Evolutionary conservation across 371 early-diverging fungal genomes (phyloP), one percentile per base, ranked within the genome.

Genomic region (Coemansia sp.): DNA sequence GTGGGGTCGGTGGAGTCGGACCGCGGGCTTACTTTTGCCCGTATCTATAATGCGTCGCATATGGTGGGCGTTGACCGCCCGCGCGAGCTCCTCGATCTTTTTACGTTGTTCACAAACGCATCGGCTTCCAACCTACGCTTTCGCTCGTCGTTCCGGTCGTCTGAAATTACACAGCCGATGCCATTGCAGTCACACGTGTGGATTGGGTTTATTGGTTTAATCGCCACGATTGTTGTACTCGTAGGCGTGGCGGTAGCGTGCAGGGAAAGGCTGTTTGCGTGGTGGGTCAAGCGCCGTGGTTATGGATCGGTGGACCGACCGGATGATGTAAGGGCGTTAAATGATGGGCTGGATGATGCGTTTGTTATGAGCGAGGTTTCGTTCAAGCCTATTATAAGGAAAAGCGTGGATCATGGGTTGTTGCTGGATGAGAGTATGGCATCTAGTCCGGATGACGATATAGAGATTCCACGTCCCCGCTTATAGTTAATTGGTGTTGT

Each of bases 31-130:
- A 84, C 83, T 2, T 83, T 84, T 30, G 75, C 80, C 26, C 69
- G 79, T 3, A 58, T 83, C n/a, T 25, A 59, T 56, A 59, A 78
- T 26, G 80, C 78, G 5, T 80, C 83, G 40, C 84, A 85, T 57
- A 80, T 83, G 83, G 83, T 82, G 7, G 81, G 71, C 37, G 75
- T 78, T 48, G 80, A 83, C 21, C 62, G 56, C 28, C 82, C 83
- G 14, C 64, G 64, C 47, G 81, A 80, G 40, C 51, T 80, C 20
- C 73, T 78, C 21, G 80, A 80, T 39, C 69, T 82, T 39, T 64
- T 82, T 26, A 67, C 82, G 1, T 59, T 64, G 4, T 82, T 82
- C 20, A 79, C 75, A 28, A 73, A 80, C 59, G 53, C 69, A 1
- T 73, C 78, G 26, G n/a, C 78, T 0, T 5, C 7, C 8, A 80